Evolutionary conservation across 805 yeast genomes (phyloP), one percentile per base, ranked within the genome.

Genomic region (Candida awuae): DNA sequence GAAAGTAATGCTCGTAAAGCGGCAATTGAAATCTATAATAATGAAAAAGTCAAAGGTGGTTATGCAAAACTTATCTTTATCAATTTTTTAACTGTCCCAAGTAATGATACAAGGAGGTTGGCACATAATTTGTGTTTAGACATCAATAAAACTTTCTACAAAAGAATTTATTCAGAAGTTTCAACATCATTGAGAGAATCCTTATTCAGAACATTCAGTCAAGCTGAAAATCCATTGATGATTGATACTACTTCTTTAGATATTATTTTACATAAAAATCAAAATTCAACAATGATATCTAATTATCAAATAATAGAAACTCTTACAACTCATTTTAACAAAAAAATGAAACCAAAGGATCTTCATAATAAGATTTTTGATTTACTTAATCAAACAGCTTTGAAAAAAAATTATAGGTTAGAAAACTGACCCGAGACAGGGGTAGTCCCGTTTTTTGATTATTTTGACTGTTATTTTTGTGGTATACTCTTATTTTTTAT

Each of bases 331-430:
- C 4, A 28, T 6, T 18, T 28, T 8, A 31, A 23, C 13, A 29
- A 23, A 3, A 34, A 28, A 13, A 22, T 34, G 18, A 34, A 22
- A 21, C 43, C 40, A 14, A 30, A 23, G 8, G 41, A 37, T 21
- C 46, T 61, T 4, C 64, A 61, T 32, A 55, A 56, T 33, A 50
- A 48, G 32, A 43, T 61, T 2, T 62, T 51, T 39, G 66, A 62
- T 37, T 39, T 59, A 19, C 41, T 61, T 14, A 59, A 59, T 35
- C 23, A 44, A 7, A 6, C 28, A 8, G 34, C 26, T 31, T 26
- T 56, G 27, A 12, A 7, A 6, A 41, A 30, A 13, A 26, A 23
- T 15, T 41, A 41, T 25, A 19, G 17, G 2, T 20, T 41, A 21
- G 35, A 41, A 28, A 30, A 26, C 30, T 25, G 12, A n/a, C n/a